Conservation (phyloP, 768 basidiomycete genomes). For the Amanita pallidorosea region DNA sequence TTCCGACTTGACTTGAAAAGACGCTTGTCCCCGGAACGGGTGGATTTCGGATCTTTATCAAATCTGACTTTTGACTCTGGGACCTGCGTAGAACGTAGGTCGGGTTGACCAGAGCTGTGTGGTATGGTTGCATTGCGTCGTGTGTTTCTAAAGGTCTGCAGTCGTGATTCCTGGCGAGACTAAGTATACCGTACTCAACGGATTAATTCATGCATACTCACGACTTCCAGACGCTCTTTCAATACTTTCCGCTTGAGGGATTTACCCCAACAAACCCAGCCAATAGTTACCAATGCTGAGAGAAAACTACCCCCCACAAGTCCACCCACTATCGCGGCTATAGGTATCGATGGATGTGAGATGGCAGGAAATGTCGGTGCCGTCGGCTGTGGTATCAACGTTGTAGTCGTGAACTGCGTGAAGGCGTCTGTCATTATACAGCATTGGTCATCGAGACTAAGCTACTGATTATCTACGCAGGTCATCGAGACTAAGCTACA, state of each 20-base stretch:
- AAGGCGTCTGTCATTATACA: constrained; percentile 6
- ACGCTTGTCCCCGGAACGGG: no score
- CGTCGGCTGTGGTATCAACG: not conserved
- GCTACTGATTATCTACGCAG: not conserved
- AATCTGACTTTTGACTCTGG: constrained; percentile 31
- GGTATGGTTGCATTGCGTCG: constrained; percentile 25
- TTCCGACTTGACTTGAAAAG: constrained; percentile 6
- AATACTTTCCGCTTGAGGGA: constrained; percentile 25
- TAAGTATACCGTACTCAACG: not conserved
- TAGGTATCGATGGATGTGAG: constrained; percentile 21
- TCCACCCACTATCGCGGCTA: constrained; percentile 42
- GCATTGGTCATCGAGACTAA: not conserved
- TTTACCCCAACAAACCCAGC: constrained; percentile 38
- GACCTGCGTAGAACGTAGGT: constrained; percentile 16
- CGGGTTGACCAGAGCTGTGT: constrained; percentile 7
- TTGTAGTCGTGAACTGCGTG: constrained; percentile 5
- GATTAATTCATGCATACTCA: constrained; percentile 7
- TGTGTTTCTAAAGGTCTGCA: constrained; percentile 27
- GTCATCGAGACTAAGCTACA: not conserved
- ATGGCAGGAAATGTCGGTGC: constrained; percentile 1
- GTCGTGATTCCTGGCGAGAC: constrained; percentile 13
- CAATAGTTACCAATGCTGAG: constrained; percentile 28
- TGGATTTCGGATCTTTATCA: constrained; percentile 4
- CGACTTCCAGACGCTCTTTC: constrained; percentile 17
- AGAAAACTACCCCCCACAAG: constrained; percentile 34